These are phyloP conservation scores for Tylopilus vinaceipallidus DNA, from an alignment of 768 basidiomycete genomes.

Conservation along the genomic window DNA sequence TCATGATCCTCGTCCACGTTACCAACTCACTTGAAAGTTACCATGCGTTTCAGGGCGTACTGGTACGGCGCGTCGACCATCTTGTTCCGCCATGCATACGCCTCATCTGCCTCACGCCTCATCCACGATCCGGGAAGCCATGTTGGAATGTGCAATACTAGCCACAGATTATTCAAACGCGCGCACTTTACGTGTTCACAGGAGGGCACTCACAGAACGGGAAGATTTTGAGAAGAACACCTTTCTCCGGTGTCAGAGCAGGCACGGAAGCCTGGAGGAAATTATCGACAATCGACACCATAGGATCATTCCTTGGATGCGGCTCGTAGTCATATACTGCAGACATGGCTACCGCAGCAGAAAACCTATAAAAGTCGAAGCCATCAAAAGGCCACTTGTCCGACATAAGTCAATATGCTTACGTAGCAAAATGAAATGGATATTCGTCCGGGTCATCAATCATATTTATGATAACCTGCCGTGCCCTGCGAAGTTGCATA, in stretches of 20 bases:
- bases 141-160: constrained; percentile 19
- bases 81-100: neutral
- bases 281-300: neutral
- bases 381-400: too few species aligned
- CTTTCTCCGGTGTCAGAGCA: constrained; percentile 5
- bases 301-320: too few species aligned
- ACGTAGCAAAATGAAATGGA: neutral
- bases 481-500: too few species aligned
- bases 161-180: too few species aligned
- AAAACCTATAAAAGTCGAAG: constrained; percentile 17
- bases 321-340: constrained; percentile 16
- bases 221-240: neutral
- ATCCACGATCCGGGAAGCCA: constrained; percentile 35
- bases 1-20: too few species aligned
- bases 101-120: constrained; percentile 29
- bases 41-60: constrained; percentile 29
- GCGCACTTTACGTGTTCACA: too few species aligned
- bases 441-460: neutral
- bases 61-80: constrained; percentile 23
- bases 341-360: constrained; percentile 30
- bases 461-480: too few species aligned
- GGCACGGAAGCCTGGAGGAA: neutral
- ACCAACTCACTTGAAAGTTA: neutral
- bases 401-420: neutral
- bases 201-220: constrained; percentile 13